Percentiles rank a stretch among this genome's conserved stretches.
Conservation (phyloP, 805 yeast genomes). For the Wickerhamiella spandovensis region DNA sequence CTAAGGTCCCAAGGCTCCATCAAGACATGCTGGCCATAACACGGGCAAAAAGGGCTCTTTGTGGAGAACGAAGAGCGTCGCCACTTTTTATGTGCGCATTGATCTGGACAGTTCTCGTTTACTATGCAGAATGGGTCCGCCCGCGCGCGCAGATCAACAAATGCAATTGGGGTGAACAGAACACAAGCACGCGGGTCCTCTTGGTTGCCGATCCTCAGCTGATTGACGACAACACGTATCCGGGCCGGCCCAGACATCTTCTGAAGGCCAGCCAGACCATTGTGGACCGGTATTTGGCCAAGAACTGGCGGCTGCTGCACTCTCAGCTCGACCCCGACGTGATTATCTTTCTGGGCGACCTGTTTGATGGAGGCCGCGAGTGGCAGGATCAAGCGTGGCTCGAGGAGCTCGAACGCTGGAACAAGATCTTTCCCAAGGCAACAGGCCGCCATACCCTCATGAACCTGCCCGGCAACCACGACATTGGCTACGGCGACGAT, state of each 20-base stretch:
- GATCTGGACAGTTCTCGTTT: constrained; percentile 34
- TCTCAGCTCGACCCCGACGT: constrained; percentile 55
- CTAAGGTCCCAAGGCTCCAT: not conserved
- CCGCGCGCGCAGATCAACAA: constrained; percentile 32
- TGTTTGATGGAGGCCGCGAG: constrained; percentile 89
- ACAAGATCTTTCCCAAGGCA: constrained; percentile 46
- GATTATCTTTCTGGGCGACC: constrained; percentile 73
- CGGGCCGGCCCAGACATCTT: constrained; percentile 41
- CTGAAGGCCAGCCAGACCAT: constrained; percentile 45
- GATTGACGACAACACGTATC: constrained; percentile 80
- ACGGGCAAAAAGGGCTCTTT: not conserved
- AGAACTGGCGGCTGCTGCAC: constrained; percentile 56
- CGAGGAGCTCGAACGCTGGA: constrained; percentile 56
- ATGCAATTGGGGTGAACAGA: constrained; percentile 42
- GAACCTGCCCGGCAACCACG: constrained; percentile 87
- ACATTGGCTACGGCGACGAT: constrained; percentile 80
- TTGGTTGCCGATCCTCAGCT: constrained; percentile 90
- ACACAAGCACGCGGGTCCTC: constrained; percentile 27
- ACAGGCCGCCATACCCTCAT: constrained; percentile 32
- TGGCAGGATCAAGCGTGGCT: constrained; percentile 64
- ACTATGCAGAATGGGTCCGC: constrained; percentile 41
- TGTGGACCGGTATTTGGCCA: constrained; percentile 66
- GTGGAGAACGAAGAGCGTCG: not conserved
- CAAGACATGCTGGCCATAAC: not conserved
- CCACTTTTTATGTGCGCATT: constrained; percentile 9